Base-by-base conservation (phyloP, 177 flowering plant genomes). In the Tripterygium wilfordii region DNA sequence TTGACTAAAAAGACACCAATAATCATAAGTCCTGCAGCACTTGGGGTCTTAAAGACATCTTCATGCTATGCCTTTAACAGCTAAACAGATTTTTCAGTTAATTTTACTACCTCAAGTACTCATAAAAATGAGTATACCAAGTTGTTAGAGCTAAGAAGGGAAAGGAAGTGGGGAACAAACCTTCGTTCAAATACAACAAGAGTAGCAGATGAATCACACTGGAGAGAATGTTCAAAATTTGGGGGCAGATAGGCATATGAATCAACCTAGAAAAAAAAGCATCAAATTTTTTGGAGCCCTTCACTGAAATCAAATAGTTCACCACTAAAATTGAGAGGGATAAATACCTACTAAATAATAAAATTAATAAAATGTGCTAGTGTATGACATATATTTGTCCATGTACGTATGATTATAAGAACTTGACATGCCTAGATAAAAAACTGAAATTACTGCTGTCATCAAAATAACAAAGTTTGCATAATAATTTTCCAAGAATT, bases 201-300 rank as follows among this genome's bases (percentile, higher is more conserved):
- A 42, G 97, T 80, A 17, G 96, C 84, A 43, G 77, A 42, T 47
- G 67, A 64, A 51, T 77, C 80, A 47, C 74, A 75, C 47, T 43
- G 51, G 23, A 94, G 28, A 18, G 69, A 67, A 66, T 89, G 92
- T 37, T 75, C 66, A 46, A 56, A 66, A 51, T 80, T 81, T 13
- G 96, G 78, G 44, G 99, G 99, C 36, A 94, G 63, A 65, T 89
- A 94, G 31, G 91, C 96, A 74, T 68, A 94, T 17, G 97, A 86
- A 69, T 89, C 99, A 59, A 83, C 95, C 97, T 92, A 54, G 50
- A 45, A 8, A 18, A 38, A 44, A 42, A 1, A 17, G 19, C 3
- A 42, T 26, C 10, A 54, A 14, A 28, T 41, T 29, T 36, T 26
- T 26, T 42, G 32, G n/a, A 13, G 48, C 21, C 4, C 33, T 30